Percentiles rank a stretch among this genome's conserved stretches.
phyloP scores from a whole-genome alignment of 768 basidiomycete species.

The Psilocybe azurescens region DNA sequence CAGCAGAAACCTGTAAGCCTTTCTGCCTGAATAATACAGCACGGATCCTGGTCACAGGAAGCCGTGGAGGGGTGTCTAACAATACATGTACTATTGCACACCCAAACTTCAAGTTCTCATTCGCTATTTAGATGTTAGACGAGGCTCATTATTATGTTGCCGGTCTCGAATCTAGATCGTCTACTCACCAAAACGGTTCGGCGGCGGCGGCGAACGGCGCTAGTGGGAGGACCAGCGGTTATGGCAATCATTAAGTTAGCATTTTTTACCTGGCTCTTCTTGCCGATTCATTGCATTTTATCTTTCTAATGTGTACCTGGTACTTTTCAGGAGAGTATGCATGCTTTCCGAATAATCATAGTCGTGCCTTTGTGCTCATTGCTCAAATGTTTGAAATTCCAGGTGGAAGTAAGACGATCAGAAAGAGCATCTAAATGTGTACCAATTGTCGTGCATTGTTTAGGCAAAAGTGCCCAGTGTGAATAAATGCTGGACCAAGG shows the following conservation, averaged over 20 bases:
- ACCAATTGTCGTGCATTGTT: too few relatives aligned
- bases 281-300: too few relatives aligned
- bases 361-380: too few relatives aligned
- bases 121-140: slow-evolving; percentile 96
- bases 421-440: too few relatives aligned
- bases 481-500: too few relatives aligned
- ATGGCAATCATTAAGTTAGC: not conserved
- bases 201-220: not conserved
- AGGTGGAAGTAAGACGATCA: too few relatives aligned
- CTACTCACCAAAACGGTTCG: not conserved
- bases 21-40: slow-evolving; percentile 40
- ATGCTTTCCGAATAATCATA: too few relatives aligned
- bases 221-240: not conserved
- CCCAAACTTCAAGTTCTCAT: slow-evolving; percentile 95
- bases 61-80: slow-evolving; percentile 91
- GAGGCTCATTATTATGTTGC: slow-evolving; percentile 79
- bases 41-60: slow-evolving; percentile 97
- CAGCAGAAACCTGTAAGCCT: slow-evolving; percentile 78
- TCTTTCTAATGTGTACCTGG: too few relatives aligned
- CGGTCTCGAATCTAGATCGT: slow-evolving; percentile 40
- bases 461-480: too few relatives aligned
- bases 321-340: too few relatives aligned
- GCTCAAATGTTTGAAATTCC: too few relatives aligned
- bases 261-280: slow-evolving; percentile 43
- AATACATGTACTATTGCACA: slow-evolving; percentile 87